Base-by-base conservation (phyloP, 2,329 filamentous ascomycete genomes). In the Pyricularia pennisetigena region DNA sequence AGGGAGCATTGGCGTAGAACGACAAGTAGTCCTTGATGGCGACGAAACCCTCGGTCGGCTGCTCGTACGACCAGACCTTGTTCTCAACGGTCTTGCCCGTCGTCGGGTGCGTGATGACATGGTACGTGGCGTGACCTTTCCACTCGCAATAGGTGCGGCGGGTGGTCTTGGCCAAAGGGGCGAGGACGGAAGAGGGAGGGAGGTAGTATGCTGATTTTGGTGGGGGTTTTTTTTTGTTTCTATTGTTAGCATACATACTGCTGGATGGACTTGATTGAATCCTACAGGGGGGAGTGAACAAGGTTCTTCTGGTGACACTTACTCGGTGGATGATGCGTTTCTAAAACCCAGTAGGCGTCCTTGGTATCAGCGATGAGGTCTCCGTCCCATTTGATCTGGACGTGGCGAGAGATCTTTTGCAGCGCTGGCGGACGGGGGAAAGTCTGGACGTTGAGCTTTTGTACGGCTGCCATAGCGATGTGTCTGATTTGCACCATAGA, bases 311-410 rank as follows among this genome's bases (percentile, higher is more conserved):
- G 64, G 29, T 14, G 6, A 24, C 16, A 78, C 79, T 65, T 73
- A 86, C 83, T 88, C 5, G 86, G 87, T 41, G 86, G 85, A 72
- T 88, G 86, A 71, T 85, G 84, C 23, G 86, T 88, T 74, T 89
- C 86, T 41, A 89, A 77, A 4, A 86, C 85, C 86, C 86, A 88
- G 74, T 83, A 88, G 2, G 82, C 85, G 64, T 85, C 80, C 68
- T 78, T 82, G 7, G 86, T 88, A 62, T 88, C 84, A 12, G 85
- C 86, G 70, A 89, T 82, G 65, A 81, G 77, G 64, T 82, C 76
- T 24, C 81, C 83, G 29, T 82, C 78, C 80, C 84, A 88, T 74
- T 82, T 84, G 70, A 89, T 81, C 71, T 82, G 80, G 64, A 89
- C 76, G 73, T 86, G 85, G 66, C 84, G 79, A 2, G 80, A 74